Conservation (phyloP, 768 basidiomycete species). For the Wakefieldia striispora region DNA sequence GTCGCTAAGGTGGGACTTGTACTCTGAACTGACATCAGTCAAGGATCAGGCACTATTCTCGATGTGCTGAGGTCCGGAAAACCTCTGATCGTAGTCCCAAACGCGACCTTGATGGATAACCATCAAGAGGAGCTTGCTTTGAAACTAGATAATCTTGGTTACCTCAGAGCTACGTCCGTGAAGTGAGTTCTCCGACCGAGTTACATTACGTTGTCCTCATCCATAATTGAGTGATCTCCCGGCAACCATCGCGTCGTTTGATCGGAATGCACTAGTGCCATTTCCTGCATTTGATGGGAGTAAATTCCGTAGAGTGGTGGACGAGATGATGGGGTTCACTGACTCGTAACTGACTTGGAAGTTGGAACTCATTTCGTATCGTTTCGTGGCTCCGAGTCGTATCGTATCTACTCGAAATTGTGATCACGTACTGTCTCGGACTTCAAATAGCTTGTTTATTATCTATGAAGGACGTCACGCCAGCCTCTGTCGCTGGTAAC, state of each 20-base stretch:
- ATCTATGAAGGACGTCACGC: conserved; percentile 34
- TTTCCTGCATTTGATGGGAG: conserved; percentile 71
- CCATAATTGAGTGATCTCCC: conserved; percentile 47
- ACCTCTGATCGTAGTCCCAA: conserved; percentile 85
- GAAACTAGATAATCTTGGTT: conserved; percentile 54
- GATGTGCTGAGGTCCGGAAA: conserved; percentile 77
- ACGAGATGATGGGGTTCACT: conserved; percentile 75
- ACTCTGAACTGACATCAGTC: conserved; percentile 1
- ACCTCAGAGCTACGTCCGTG: conserved; percentile 57
- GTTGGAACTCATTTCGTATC: neutral
- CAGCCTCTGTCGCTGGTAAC: conserved; percentile 45
- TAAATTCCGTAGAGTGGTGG: conserved; percentile 64
- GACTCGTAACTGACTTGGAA: conserved; percentile 23
- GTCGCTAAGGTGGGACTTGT: neutral
- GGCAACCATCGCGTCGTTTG: conserved; percentile 49
- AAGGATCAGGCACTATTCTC: conserved; percentile 93
- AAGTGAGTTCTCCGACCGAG: conserved; percentile 42
- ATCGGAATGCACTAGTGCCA: conserved; percentile 42
- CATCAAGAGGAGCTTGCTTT: conserved; percentile 89
- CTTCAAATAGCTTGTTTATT: neutral
- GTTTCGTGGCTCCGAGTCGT: neutral
- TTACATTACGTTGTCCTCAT: conserved; percentile 6
- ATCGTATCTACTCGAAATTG: neutral
- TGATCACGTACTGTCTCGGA: neutral
- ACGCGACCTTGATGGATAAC: conserved; percentile 84